Evolutionary conservation across 1,284 basidiomycete species (phyloP).

Genomic region (Microbotryum lychnidis-dioicae): DNA sequence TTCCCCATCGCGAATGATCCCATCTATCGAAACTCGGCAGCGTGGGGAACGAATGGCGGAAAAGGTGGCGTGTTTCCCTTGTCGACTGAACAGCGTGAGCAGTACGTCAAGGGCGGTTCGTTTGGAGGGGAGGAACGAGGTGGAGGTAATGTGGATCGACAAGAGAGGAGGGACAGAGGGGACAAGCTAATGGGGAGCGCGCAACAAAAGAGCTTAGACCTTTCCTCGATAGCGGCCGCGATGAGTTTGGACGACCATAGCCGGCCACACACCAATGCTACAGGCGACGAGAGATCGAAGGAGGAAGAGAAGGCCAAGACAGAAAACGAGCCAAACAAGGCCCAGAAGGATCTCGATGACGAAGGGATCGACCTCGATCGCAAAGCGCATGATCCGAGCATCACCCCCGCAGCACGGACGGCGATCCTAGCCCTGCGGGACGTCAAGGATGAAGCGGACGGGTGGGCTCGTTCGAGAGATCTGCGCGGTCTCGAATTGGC

Average conservation of each 20-base stretch:
- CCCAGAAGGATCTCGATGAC: background rate
- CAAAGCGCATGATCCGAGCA: conserved; percentile 5
- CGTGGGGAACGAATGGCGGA: conserved; percentile 73
- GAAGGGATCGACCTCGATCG: conserved; percentile 7
- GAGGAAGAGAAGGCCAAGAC: background rate
- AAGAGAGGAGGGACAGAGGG: background rate
- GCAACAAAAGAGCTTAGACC: no score
- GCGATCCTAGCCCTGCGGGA: conserved; percentile 76
- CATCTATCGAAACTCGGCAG: conserved; percentile 57
- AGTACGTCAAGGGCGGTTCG: background rate
- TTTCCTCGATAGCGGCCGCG: no score
- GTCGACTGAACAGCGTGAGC: background rate
- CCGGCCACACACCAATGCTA: no score
- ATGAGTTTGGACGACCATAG: no score
- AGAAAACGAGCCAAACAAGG: background rate
- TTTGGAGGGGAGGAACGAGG: background rate
- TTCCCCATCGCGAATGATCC: conserved; percentile 66
- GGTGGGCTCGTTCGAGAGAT: conserved; percentile 82
- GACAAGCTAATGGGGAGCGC: background rate
- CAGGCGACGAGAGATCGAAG: background rate
- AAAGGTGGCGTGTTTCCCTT: conserved; percentile 53
- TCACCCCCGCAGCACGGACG: conserved; percentile 68
- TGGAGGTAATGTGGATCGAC: background rate
- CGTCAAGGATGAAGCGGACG: conserved; percentile 87
- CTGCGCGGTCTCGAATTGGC: conserved; percentile 42